phyloP scores from a whole-genome alignment of 2,329 filamentous ascomycete genomes.

The Xylogone sp. region DNA sequence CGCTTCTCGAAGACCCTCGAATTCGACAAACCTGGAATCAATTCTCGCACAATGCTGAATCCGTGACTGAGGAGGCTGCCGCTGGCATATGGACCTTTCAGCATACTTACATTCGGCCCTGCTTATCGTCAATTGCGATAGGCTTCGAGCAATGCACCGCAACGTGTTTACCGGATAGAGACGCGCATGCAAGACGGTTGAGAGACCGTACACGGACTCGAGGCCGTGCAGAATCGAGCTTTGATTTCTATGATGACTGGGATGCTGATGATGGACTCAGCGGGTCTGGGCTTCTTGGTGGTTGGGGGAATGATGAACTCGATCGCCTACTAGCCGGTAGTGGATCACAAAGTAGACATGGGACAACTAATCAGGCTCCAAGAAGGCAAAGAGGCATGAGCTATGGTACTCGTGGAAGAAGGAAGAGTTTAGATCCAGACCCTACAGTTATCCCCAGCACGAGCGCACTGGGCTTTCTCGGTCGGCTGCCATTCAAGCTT shows the following conservation, averaged over 20 bases:
- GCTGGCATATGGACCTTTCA: slow-evolving; percentile 86
- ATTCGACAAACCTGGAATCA: slow-evolving; percentile 93
- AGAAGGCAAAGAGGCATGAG: slow-evolving; percentile 79
- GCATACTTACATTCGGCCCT: slow-evolving; percentile 80
- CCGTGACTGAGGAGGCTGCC: slow-evolving; percentile 87
- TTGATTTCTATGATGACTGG: slow-evolving; percentile 99
- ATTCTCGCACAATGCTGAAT: slow-evolving; percentile 84
- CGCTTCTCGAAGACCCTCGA: slow-evolving; percentile 71
- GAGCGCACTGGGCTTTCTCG: slow-evolving; percentile 79
- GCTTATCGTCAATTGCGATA: slow-evolving; percentile 62
- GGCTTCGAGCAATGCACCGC: slow-evolving; percentile 70
- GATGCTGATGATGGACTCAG: slow-evolving; percentile 52
- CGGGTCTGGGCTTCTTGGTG: slow-evolving; percentile 58
- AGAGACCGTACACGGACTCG: slow-evolving; percentile 58
- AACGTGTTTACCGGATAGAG: slow-evolving; percentile 66
- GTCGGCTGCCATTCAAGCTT: slow-evolving; percentile 78
- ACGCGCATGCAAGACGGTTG: slow-evolving; percentile 67
- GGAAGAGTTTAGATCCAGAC: slow-evolving; percentile 58
- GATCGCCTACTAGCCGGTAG: slow-evolving; percentile 76
- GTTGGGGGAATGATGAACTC: slow-evolving; percentile 82
- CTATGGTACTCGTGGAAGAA: slow-evolving; percentile 67
- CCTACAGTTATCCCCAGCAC: slow-evolving; percentile 88
- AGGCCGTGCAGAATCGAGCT: slow-evolving; percentile 74
- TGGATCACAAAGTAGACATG: slow-evolving; percentile 39
- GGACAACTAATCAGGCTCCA: slow-evolving; percentile 59